Conservation (phyloP, 2,329 filamentous ascomycete species). For the Hymenoscyphus linearis region DNA sequence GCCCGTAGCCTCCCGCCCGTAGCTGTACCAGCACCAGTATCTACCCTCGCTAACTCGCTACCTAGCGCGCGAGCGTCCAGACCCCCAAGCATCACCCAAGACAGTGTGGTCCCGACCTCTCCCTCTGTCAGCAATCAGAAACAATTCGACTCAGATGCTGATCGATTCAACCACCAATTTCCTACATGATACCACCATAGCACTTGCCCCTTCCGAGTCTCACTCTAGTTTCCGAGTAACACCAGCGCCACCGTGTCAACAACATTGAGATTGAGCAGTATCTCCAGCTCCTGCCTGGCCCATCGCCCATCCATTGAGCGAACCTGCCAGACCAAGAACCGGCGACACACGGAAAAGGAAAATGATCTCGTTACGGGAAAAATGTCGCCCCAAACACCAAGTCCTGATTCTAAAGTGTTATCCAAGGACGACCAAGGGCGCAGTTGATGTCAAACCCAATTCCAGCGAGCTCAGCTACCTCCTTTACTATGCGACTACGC, state of each 20-base stretch:
- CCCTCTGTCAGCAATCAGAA: neutral
- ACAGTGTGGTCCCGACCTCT: neutral
- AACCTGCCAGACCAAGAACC: neutral
- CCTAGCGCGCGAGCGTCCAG: too few species aligned
- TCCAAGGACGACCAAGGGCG: conserved; percentile 83
- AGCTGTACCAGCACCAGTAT: too few species aligned
- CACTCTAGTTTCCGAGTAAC: neutral
- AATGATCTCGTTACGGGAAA: conserved; percentile 63
- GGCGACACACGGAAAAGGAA: conserved; percentile 30
- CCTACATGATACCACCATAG: neutral
- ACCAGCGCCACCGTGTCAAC: neutral
- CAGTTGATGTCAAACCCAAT: conserved; percentile 90
- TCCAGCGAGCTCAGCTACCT: conserved; percentile 95
- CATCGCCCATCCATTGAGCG: neutral
- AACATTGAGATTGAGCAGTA: neutral
- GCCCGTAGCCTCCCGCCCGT: too few species aligned
- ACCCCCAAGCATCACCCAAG: too few species aligned
- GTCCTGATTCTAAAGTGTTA: conserved; percentile 95
- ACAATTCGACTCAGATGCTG: neutral
- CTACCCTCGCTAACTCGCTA: too few species aligned
- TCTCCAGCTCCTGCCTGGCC: neutral
- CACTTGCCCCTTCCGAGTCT: neutral
- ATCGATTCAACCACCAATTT: neutral
- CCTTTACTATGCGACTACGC: conserved; percentile 92
- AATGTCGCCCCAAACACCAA: conserved; percentile 90